Evolutionary conservation across 1,284 basidiomycete genomes (phyloP), one percentile per base, ranked within the genome.

Genomic region (Thecaphora thlaspeos): DNA sequence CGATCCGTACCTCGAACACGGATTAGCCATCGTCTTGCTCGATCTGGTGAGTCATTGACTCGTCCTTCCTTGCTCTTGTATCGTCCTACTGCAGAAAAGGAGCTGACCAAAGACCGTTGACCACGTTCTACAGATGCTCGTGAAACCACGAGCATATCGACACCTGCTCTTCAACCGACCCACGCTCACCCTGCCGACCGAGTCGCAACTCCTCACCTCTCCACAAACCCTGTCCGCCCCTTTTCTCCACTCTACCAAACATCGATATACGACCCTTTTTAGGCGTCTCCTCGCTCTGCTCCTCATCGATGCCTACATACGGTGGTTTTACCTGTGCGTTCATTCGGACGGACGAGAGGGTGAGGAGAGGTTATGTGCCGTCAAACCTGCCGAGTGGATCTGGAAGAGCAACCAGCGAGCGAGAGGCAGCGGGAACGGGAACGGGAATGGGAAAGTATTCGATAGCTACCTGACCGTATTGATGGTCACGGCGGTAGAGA

Each of bases 1-100:
- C 1, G 91, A 95, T 77, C 89, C 89, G 53, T 90, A 93, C 64
- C 89, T 94, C 56, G 90, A 94, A 74, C 88, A 92, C 62, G 90
- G 91, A 62, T 80, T 83, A 0, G 80, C 92, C 46, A 86, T 87
- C 1, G 81, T 94, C 19, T 79, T 90, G 1, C 82, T 94, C 41
- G 91, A 94, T 78, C 81, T 94, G 10, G 32, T 34, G 17, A 8
- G 32, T 34, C 26, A 7, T 28, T 11, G 26, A n/a, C n/a, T 28
- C 26, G 5, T 34, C 32, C 32, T 34, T 17, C 32, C 15, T 34
- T 14, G 32, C 7, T 15, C 32, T 8, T 8, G 32, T 5, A 8
- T 34, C 32, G 32, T n/a, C n/a, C n/a, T n/a, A n/a, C n/a, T n/a
- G n/a, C n/a, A n/a, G n/a, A n/a, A n/a, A n/a, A n/a, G n/a, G n/a